phyloP scores from a whole-genome alignment of 2,329 filamentous ascomycete genomes.

The Niveomyces coronatus region DNA sequence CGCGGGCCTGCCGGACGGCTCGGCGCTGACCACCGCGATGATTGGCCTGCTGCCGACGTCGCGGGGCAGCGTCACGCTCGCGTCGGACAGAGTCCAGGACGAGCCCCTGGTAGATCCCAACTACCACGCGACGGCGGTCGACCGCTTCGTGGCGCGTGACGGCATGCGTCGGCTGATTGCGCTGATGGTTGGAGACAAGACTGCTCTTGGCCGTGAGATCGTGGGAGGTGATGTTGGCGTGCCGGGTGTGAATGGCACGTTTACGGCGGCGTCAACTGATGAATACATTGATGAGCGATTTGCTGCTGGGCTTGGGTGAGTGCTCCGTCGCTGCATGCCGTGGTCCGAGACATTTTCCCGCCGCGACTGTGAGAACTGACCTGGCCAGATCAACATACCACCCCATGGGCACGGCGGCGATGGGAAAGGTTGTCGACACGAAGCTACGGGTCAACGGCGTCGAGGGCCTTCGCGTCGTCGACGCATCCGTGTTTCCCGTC shows the following conservation, averaged over 20 bases:
- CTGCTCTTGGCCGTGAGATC: constrained; percentile 14
- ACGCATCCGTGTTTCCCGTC: constrained; percentile 27
- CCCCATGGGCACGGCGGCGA: constrained; percentile 19
- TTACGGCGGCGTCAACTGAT: constrained; percentile 16
- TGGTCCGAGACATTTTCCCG: too few species aligned
- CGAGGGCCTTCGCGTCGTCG: constrained; percentile 26
- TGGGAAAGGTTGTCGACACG: constrained; percentile 35
- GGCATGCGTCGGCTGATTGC: constrained; percentile 16
- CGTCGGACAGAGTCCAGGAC: constrained; percentile 13
- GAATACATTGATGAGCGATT: constrained; percentile 20
- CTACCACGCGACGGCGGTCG: constrained; percentile 19
- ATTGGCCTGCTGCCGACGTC: constrained; percentile 18
- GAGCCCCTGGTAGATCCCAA: constrained; percentile 20
- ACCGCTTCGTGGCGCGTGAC: constrained; percentile 20
- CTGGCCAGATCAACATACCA: constrained; percentile 17
- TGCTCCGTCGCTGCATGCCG: too few species aligned
- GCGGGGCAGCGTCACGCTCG: constrained; percentile 18
- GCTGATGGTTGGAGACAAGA: constrained; percentile 13
- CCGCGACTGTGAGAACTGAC: too few species aligned
- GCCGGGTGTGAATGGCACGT: constrained; percentile 13
- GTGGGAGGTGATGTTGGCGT: constrained; percentile 15
- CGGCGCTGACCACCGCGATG: constrained; percentile 13
- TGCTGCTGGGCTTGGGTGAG: constrained; percentile 8
- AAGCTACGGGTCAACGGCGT: constrained; percentile 28
- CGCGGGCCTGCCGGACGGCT: constrained; percentile 14